Evolutionary conservation across 768 basidiomycete species (phyloP), one percentile per base, ranked within the genome.

Genomic region (Xerocomellus chrysenteron): DNA sequence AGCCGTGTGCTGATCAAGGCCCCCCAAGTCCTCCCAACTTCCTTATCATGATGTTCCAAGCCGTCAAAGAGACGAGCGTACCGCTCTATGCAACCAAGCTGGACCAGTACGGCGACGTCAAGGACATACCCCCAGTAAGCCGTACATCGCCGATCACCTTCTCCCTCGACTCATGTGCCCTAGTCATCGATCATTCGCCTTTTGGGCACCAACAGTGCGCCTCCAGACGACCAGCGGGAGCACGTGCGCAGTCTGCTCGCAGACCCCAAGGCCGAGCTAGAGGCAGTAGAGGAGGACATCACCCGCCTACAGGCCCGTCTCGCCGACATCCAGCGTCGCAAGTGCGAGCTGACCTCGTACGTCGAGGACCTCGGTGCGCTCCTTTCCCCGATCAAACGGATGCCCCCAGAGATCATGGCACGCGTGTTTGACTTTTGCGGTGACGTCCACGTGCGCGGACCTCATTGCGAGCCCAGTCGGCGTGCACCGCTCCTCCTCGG

Each of bases 341-440:
- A 67, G 58, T 41, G 51, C 47, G 69, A 70, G 42, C 59, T 70
- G 32, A 49, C 58, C 14, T 65, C 65, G 30, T 71, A 70, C 53
- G 65, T 70, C 51, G 69, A 71, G 56, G 69, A 70, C 58, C 69
- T 70, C 48, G 68, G 61, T 52, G 69, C 69, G n/a, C 65, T 71
- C 54, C 65, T 70, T 26, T 69, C 69, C 19, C 69, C 69, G 47
- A 70, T 70, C 56, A 69, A 58, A 24, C 68, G 68, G 46, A 69
- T 70, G 68, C 69, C 69, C 13, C 69, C 70, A 24, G 69, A 70
- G 60, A 70, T 70, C 62, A 69, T 70, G 62, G 61, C 68, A 43
- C 66, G 69, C 45, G 62, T 70, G 5, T 70, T 70, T 33, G 69
- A 70, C 53, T 71, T 71, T 61, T 70, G 69, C 14, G 68, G 67